Evolutionary conservation across 2,329 filamentous ascomycete genomes (phyloP), one percentile per base, ranked within the genome.

Genomic region (Thermoascus crustaceus): DNA sequence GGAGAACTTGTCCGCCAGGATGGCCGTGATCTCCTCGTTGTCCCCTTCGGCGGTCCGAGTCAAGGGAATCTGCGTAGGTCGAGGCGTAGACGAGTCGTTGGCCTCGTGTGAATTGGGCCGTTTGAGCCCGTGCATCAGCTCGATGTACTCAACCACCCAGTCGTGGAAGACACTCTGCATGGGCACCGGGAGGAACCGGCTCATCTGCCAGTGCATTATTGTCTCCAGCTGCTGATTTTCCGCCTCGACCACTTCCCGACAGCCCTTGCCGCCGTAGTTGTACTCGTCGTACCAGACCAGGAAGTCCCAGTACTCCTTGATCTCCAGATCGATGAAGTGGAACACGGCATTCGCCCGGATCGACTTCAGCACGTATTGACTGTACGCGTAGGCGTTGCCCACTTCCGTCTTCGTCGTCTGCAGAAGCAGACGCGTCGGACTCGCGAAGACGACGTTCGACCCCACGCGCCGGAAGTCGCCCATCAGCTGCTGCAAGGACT

Each of bases 251-350:
- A 95, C 84, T 50, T 91, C 77, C 32, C 81, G 77, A 47, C 86
- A 94, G 3, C 85, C 91, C 53, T 93, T 93, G 41, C 91, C 91
- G 37, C 91, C 93, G 52, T 96, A 96, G 67, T 99, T 98, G 71
- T 89, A 95, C 61, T 95, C 86, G 49, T 99, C 91, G 48, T 96
- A 96, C 91, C 91, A 99, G 3, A 95, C 80, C 0, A 99, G 77
- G 52, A 95, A 96, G 59, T 99, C 91, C 91, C 91, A 99, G 61
- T 95, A 99, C 57, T 98, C 91, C 48, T 89, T 94, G 60, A 99
- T 91, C 50, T 95, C 85, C 3, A 99, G 72, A 51, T 98, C 91
- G 44, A 99, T 79, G 55, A 98, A 98, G 60, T 95, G 85, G 64
- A 99, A 99, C 0, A 95, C 73, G 0, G 91, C 87, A 53, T 95